Conservation (phyloP, 148 eudicot genomes). For the Rhododendron williamsianum region DNA sequence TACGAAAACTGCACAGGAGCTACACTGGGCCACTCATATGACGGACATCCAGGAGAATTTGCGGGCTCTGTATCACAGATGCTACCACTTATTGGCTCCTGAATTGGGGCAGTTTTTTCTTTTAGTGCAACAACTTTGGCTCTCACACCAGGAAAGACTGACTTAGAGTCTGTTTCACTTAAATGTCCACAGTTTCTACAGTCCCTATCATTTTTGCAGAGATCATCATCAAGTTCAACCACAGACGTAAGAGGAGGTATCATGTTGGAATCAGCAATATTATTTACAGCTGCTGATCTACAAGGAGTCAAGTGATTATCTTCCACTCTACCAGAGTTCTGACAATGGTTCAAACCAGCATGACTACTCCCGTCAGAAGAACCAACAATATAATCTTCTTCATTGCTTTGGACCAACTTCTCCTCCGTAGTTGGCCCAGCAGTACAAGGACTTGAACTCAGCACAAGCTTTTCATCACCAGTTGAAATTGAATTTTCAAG, state of each 20-base stretch:
- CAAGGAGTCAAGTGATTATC: conserved; percentile 19
- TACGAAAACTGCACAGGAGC: conserved; percentile 60
- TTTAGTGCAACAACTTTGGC: conserved; percentile 24
- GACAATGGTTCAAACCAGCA: conserved; percentile 13
- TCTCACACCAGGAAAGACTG: conserved; percentile 25
- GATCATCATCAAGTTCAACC: conserved; percentile 20
- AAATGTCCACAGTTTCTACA: conserved; percentile 22
- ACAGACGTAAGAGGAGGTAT: conserved; percentile 16
- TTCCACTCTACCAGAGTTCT: conserved; percentile 13
- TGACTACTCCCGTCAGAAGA: conserved; percentile 20
- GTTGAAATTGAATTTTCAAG: conserved; percentile 25
- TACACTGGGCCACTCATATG: conserved; percentile 92
- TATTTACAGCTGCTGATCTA: conserved; percentile 18
- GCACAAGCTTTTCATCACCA: conserved; percentile 22
- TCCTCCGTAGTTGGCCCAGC: conserved; percentile 16
- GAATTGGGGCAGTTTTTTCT: conserved; percentile 30
- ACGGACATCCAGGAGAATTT: conserved; percentile 48
- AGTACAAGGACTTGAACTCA: conserved; percentile 16
- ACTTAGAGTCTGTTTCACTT: conserved; percentile 24
- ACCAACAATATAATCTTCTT: conserved; percentile 19
- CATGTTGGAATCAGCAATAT: conserved; percentile 23
- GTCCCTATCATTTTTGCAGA: conserved; percentile 16
- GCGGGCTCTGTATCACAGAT: conserved; percentile 34
- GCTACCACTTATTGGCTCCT: conserved; percentile 38
- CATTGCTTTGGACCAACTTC: conserved; percentile 16